Evolutionary conservation across 140 eudicot genomes (phyloP).

Genomic region (Ambrosia hybrid): DNA sequence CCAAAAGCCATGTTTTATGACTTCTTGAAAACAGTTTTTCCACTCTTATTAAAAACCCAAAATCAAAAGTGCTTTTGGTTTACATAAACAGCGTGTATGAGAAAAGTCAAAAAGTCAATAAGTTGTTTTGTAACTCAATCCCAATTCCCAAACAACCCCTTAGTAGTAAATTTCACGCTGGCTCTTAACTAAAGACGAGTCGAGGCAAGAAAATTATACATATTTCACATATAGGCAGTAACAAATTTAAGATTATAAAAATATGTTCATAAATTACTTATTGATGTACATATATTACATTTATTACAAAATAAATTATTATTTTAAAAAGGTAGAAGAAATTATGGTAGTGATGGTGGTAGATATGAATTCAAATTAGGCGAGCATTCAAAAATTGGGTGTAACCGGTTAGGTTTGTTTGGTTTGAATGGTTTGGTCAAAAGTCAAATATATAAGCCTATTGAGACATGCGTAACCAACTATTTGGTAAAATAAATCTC

Average conservation of each 20-base stretch:
- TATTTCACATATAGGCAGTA: not conserved
- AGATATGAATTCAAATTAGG: slow-evolving; percentile 33
- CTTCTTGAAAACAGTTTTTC: too few relatives aligned
- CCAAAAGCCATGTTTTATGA: too few relatives aligned
- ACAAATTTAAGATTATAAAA: not conserved
- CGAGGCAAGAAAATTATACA: not conserved
- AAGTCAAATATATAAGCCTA: slow-evolving; percentile 26
- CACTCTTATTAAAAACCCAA: too few relatives aligned
- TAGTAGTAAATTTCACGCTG: not conserved
- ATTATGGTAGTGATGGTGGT: slow-evolving; percentile 16
- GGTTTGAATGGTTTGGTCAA: slow-evolving; percentile 32
- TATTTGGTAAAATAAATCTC: not conserved
- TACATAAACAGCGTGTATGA: too few relatives aligned
- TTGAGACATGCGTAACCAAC: not conserved
- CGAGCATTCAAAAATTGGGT: slow-evolving; percentile 26
- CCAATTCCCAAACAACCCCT: too few relatives aligned
- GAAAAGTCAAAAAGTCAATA: too few relatives aligned
- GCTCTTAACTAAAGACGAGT: not conserved
- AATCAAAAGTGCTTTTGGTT: too few relatives aligned
- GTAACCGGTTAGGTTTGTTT: slow-evolving; percentile 7
- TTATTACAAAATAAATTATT: not conserved
- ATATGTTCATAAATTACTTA: not conserved
- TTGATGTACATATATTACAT: not conserved
- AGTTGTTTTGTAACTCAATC: too few relatives aligned
- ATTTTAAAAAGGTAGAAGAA: not conserved